These are phyloP conservation scores for Euphorbia tirucalli DNA, from an alignment of 345 rosid genomes.

Conservation along the genomic window DNA sequence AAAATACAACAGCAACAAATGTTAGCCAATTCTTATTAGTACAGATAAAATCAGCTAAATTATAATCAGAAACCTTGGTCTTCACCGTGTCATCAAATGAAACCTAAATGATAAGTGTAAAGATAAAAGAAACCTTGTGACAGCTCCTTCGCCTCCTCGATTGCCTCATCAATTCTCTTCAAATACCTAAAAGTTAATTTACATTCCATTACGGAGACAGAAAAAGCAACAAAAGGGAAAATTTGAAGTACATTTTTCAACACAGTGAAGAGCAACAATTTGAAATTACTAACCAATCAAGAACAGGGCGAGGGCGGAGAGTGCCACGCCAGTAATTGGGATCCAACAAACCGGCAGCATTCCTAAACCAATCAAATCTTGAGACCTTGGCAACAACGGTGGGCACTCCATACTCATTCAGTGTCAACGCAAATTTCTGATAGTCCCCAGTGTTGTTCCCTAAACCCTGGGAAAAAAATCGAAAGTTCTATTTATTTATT, in stretches of 20 bases:
- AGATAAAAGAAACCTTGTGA: slow-evolving; percentile 44
- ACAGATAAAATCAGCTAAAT: not conserved
- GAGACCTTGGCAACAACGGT: slow-evolving; percentile 71
- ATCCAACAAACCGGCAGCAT: slow-evolving; percentile 85
- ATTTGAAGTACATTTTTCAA: not conserved
- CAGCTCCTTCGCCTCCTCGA: slow-evolving; percentile 64
- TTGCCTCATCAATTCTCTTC: slow-evolving; percentile 69
- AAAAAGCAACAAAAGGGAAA: no score
- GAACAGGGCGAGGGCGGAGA: slow-evolving; percentile 86
- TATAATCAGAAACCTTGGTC: no score
- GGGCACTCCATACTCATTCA: slow-evolving; percentile 63
- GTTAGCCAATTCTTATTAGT: no score
- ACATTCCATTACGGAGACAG: slow-evolving; percentile 6
- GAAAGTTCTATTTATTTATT: no score
- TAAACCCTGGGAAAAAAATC: slow-evolving; percentile 51
- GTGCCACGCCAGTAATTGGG: slow-evolving; percentile 90
- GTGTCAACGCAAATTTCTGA: slow-evolving; percentile 51
- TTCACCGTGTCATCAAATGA: no score
- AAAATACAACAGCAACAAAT: no score
- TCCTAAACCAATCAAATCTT: slow-evolving; percentile 82
- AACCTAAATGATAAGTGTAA: not conserved
- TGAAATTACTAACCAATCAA: slow-evolving; percentile 60
- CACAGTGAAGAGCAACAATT: no score
- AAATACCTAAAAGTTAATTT: slow-evolving; percentile 50
- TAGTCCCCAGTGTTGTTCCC: slow-evolving; percentile 90